phyloP scores from a whole-genome alignment of 2,329 filamentous ascomycete genomes.

The Lachnellula arida region DNA sequence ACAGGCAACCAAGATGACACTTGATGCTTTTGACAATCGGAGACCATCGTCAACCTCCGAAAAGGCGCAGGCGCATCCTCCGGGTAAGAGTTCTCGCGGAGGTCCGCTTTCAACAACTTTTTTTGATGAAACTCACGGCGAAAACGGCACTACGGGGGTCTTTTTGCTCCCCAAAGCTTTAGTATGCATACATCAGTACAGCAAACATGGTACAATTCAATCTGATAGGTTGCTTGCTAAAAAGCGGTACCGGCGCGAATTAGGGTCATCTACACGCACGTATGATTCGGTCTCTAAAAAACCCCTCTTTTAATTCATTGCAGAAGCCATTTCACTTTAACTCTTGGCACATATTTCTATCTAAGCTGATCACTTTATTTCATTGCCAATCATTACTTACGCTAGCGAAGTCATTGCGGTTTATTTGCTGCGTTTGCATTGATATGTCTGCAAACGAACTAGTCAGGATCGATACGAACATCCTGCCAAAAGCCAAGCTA shows the following conservation, averaged over 20 bases:
- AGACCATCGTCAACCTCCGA: neutral
- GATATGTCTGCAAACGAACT: neutral
- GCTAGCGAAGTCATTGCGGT: neutral
- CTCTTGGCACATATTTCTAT: neutral
- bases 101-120: neutral
- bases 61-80: neutral
- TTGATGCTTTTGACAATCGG: neutral
- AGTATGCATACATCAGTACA: too few relatives aligned
- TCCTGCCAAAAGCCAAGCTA: slow-evolving; percentile 47
- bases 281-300: too few relatives aligned
- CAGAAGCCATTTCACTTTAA: too few relatives aligned
- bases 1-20: neutral
- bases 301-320: neutral
- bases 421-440: neutral
- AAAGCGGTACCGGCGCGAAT: too few relatives aligned
- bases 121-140: neutral
- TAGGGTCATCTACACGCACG: too few relatives aligned
- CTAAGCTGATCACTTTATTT: neutral
- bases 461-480: slow-evolving; percentile 47
- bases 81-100: neutral
- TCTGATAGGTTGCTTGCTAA: too few relatives aligned
- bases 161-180: neutral
- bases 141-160: neutral
- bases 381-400: too few relatives aligned
- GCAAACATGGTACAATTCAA: too few relatives aligned